Evolutionary conservation across 495 filamentous ascomycete genomes (phyloP).

Genomic region (Talaromyces borbonicus): DNA sequence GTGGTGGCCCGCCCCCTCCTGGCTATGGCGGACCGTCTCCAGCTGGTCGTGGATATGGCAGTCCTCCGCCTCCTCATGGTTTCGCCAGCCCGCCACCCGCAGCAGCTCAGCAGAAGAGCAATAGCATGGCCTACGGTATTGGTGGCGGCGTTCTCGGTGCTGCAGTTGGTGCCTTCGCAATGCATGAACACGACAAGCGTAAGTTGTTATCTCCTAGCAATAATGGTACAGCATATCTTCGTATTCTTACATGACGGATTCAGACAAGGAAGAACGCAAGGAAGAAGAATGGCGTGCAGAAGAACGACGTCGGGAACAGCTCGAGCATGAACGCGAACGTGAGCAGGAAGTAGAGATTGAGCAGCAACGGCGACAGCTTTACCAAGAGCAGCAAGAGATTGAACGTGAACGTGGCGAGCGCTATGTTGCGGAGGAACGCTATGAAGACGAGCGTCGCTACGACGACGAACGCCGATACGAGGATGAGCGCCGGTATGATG

Average conservation of each 20-base stretch:
- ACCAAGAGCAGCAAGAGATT: background rate
- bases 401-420: slow-evolving; percentile 1
- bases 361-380: background rate
- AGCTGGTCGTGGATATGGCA: slow-evolving; percentile 1
- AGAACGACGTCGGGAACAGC: background rate
- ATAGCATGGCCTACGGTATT: background rate
- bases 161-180: slow-evolving; percentile 2
- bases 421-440: background rate
- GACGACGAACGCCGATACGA: slow-evolving; percentile 3
- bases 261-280: slow-evolving; percentile 5
- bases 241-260: too few relatives aligned
- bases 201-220: background rate
- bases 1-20: background rate
- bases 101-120: background rate
- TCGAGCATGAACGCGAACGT: background rate
- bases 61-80: too few relatives aligned
- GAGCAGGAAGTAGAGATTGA: slow-evolving; percentile 2
- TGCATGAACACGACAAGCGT: slow-evolving; percentile 5
- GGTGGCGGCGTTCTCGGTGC: slow-evolving; percentile 5
- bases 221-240: background rate
- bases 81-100: background rate
- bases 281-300: slow-evolving; percentile 6
- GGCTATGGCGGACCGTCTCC: slow-evolving; percentile 1
- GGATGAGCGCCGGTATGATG: slow-evolving; percentile 4
- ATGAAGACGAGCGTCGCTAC: background rate